A percentile compares a stretch with the other conserved stretches of the same genome.
phyloP scores from a whole-genome alignment of 441 rosid genomes.

The Eutrema salsugineum region DNA sequence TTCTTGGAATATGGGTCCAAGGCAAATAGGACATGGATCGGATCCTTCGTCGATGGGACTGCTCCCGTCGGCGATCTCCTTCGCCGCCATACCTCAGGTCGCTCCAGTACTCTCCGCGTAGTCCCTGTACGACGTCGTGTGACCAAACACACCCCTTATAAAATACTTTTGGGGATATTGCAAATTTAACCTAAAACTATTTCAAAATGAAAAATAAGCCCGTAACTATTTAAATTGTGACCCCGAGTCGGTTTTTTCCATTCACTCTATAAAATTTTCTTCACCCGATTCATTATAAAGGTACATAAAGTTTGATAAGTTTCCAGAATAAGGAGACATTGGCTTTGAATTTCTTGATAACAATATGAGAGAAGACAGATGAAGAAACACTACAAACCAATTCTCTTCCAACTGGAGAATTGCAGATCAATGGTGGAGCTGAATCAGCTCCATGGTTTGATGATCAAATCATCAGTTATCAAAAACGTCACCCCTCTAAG shows the following conservation, averaged over 20 bases:
- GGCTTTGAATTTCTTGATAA: not conserved
- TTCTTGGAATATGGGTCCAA: conserved; percentile 45
- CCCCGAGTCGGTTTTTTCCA: too few species aligned
- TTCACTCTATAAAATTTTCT: not conserved
- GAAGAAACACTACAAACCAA: conserved; percentile 31
- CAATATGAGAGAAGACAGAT: conserved; percentile 1
- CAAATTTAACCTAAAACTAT: not conserved
- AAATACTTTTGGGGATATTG: not conserved
- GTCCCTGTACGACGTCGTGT: conserved; percentile 7
- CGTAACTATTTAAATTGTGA: not conserved
- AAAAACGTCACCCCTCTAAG: conserved; percentile 36
- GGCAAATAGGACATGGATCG: conserved; percentile 77
- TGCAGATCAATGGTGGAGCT: conserved; percentile 31
- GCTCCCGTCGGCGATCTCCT: conserved; percentile 16
- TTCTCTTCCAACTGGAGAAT: conserved; percentile 30
- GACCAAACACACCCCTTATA: not conserved
- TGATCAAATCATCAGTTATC: conserved; percentile 37
- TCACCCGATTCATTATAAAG: not conserved
- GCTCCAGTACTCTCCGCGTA: not conserved
- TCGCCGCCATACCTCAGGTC: conserved; percentile 24
- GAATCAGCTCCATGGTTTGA: conserved; percentile 31
- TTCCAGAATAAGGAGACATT: not conserved
- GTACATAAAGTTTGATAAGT: not conserved
- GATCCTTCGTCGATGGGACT: not conserved
- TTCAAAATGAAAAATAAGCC: not conserved